Conservation (phyloP, 345 rosid genomes). For the Psidium friedrichsthalianum region DNA sequence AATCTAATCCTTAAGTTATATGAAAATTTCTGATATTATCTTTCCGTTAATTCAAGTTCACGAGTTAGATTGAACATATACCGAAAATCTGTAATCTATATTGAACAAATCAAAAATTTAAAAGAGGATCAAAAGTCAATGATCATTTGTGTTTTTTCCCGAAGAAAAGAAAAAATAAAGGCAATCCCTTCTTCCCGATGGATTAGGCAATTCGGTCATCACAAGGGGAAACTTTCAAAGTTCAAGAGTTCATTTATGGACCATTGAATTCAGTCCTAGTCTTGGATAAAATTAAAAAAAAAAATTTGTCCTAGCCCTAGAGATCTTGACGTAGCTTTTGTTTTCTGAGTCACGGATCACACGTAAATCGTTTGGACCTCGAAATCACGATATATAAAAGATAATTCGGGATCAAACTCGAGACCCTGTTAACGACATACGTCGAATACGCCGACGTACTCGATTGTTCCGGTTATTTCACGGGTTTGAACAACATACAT, state of each 20-base stretch:
- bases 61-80: rapidly evolving
- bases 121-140: rapidly evolving
- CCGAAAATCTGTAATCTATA: rapidly evolving
- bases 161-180: not conserved
- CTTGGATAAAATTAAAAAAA: not conserved
- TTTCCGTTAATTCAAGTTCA: not conserved
- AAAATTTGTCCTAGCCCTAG: not conserved
- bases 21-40: not conserved
- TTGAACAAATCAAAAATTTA: not conserved
- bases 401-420: not conserved
- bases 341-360: not conserved
- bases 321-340: too few relatives aligned
- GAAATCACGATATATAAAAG: not conserved
- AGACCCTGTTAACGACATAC: not conserved
- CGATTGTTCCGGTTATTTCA: too few relatives aligned
- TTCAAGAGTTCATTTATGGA: not conserved
- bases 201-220: not conserved
- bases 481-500: too few relatives aligned
- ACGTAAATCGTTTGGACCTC: not conserved
- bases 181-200: not conserved
- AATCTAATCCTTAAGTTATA: not conserved
- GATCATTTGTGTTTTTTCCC: too few relatives aligned
- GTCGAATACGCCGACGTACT: not conserved
- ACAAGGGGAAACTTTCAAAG: not conserved
- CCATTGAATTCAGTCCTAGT: not conserved